Percentiles rank a stretch among this genome's conserved stretches.
phyloP scores from a whole-genome alignment of 2,329 filamentous ascomycete genomes.

The Colletotrichum cuscutae region DNA sequence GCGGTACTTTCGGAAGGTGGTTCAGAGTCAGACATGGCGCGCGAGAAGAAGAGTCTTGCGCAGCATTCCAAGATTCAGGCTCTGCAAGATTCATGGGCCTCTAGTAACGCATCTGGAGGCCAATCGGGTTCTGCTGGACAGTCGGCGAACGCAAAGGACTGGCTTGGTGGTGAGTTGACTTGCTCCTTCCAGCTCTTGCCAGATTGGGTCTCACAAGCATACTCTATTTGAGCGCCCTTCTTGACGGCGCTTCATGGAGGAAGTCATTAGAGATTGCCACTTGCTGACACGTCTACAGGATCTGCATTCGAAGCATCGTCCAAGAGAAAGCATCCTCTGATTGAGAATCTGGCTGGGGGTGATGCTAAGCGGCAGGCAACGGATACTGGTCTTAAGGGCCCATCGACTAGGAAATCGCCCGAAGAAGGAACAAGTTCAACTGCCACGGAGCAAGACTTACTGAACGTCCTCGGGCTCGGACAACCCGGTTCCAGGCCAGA shows the following conservation, averaged over 20 bases:
- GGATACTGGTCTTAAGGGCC: neutral
- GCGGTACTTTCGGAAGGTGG: neutral
- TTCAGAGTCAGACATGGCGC: neutral
- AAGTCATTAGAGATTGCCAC: too few relatives aligned
- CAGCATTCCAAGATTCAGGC: conserved; percentile 40
- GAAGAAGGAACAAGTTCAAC: neutral
- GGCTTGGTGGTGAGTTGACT: conserved; percentile 9
- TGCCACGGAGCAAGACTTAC: neutral
- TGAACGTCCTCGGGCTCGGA: neutral
- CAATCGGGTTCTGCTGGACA: neutral
- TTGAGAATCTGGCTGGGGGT: neutral
- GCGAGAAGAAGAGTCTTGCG: conserved; percentile 9
- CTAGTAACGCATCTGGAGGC: neutral
- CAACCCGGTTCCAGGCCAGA: neutral
- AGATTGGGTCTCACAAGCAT: neutral
- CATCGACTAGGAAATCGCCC: neutral
- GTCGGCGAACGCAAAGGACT: conserved; percentile 1
- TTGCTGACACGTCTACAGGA: too few relatives aligned
- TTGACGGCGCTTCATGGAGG: too few relatives aligned
- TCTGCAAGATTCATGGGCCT: conserved; percentile 45
- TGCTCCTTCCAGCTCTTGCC: neutral
- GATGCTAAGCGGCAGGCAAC: conserved; percentile 11
- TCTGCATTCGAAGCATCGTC: neutral
- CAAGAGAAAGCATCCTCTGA: conserved; percentile 12
- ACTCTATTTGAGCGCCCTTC: too few relatives aligned